A percentile compares a stretch with the other conserved stretches of the same genome.
Evolutionary conservation across 1,284 basidiomycete species (phyloP).

Genomic region (Cerrena zonata): DNA sequence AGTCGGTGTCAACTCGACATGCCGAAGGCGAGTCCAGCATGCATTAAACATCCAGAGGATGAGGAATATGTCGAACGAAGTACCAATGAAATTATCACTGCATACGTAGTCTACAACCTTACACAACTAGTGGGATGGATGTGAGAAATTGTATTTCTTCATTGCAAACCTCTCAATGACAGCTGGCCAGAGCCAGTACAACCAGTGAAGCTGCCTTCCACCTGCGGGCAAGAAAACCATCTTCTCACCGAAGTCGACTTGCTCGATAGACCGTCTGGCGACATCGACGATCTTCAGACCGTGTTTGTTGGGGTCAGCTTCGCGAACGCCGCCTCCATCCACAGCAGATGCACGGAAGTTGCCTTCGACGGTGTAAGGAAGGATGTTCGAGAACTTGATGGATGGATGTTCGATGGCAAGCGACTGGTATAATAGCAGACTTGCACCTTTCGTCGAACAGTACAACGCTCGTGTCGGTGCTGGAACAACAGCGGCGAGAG

Average conservation of each 20-base stretch:
- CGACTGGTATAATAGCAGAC: conserved; percentile 72
- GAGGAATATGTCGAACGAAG: too few species aligned
- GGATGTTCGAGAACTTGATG: conserved; percentile 51
- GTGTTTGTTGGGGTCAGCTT: conserved; percentile 47
- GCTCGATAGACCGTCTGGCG: conserved; percentile 49
- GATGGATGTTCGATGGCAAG: conserved; percentile 73
- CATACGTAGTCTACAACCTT: too few species aligned
- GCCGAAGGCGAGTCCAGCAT: too few species aligned
- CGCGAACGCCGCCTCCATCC: conserved; percentile 49
- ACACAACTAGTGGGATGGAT: too few species aligned
- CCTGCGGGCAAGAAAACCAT: conserved; percentile 50
- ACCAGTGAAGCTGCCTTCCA: conserved; percentile 33
- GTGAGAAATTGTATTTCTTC: conserved; percentile 53
- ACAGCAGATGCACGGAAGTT: conserved; percentile 76
- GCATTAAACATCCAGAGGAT: too few species aligned
- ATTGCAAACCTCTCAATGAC: conserved; percentile 51
- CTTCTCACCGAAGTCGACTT: conserved; percentile 52
- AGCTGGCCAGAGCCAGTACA: conserved; percentile 61
- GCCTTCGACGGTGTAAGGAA: conserved; percentile 68
- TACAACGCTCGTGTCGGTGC: conserved; percentile 85
- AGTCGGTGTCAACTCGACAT: too few species aligned
- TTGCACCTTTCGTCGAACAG: conserved; percentile 78
- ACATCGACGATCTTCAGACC: conserved; percentile 55
- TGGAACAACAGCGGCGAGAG: conserved; percentile 74
- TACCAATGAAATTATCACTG: too few species aligned